Evolutionary conservation across 179 eudicot species (phyloP).

Genomic region (Beta lomatogona): DNA sequence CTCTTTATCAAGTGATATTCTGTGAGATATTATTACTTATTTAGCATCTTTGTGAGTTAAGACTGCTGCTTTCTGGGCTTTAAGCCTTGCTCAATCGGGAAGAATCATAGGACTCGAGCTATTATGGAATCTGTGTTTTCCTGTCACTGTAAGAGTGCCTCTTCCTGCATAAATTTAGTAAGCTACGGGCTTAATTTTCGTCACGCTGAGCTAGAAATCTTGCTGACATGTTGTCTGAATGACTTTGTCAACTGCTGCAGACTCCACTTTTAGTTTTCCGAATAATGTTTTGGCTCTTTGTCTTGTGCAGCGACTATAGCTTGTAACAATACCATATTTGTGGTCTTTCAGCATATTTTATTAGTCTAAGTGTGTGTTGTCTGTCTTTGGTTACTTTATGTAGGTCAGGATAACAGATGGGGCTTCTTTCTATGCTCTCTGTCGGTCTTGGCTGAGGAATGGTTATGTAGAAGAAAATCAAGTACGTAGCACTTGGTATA

Average conservation of each 20-base stretch:
- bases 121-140: no score
- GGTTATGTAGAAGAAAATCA: conserved; percentile 68
- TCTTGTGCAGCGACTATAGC: neutral
- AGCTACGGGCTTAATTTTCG: no score
- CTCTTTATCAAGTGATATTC: no score
- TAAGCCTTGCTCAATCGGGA: no score
- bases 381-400: conserved; percentile 21
- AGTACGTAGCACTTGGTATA: conserved; percentile 42
- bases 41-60: no score
- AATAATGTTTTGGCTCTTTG: neutral
- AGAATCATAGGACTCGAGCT: no score
- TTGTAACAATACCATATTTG: neutral
- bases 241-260: neutral
- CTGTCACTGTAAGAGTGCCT: no score
- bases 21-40: no score
- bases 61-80: no score
- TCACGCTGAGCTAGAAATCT: no score
- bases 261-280: neutral
- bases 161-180: no score
- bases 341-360: neutral
- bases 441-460: conserved; percentile 94
- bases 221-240: neutral
- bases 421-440: conserved; percentile 76
- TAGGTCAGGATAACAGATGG: conserved; percentile 69
- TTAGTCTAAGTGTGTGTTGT: neutral